Evolutionary conservation across 1,284 basidiomycete species (phyloP).

Genomic region (Serendipita sp.): DNA sequence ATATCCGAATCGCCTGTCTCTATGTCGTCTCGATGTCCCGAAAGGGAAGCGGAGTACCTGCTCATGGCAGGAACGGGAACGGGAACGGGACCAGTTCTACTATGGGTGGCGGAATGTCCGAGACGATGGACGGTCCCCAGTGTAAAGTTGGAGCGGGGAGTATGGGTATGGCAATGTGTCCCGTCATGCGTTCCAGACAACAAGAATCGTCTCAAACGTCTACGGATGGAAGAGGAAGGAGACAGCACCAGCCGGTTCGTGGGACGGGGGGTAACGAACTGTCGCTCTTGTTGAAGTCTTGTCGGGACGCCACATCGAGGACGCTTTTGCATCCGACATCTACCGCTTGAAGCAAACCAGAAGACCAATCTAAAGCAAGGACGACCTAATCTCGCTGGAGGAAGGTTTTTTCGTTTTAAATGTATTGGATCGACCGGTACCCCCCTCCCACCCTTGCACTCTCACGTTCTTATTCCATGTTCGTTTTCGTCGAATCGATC

Average conservation of each 20-base stretch:
- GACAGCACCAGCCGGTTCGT: neutral
- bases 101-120: too few species aligned
- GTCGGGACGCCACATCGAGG: conserved; percentile 8
- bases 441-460: too few species aligned
- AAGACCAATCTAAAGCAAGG: too few species aligned
- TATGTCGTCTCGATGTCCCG: conserved; percentile 24
- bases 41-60: conserved; percentile 2
- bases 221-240: neutral
- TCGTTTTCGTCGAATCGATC: too few species aligned
- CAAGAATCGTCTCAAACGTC: neutral
- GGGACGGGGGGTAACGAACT: conserved; percentile 10
- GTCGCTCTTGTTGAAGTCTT: neutral
- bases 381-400: too few species aligned
- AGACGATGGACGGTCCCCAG: neutral
- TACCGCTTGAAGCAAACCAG: too few species aligned
- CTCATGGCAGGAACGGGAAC: neutral
- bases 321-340: neutral
- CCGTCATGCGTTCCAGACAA: neutral
- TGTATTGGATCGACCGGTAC: too few species aligned
- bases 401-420: too few species aligned
- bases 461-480: too few species aligned
- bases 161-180: conserved; percentile 5
- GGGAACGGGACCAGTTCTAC: neutral
- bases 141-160: neutral
- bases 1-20: conserved; percentile 33